Evolutionary conservation across 495 filamentous ascomycete genomes (phyloP), one percentile per base, ranked within the genome.

Genomic region (Trichoderma erinaceum): DNA sequence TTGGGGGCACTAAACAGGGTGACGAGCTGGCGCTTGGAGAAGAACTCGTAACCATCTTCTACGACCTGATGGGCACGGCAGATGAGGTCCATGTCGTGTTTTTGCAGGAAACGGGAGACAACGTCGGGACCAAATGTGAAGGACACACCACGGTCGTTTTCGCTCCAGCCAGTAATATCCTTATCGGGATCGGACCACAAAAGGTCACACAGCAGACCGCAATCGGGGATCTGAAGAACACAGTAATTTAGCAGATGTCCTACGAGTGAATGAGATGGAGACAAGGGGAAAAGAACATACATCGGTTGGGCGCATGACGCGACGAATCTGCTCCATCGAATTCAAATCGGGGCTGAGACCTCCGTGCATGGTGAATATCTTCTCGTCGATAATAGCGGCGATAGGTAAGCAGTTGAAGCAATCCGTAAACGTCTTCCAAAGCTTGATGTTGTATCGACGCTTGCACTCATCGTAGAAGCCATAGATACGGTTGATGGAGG

Each of bases 331-430:
- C 83, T 99, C 95, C 95, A 99, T 99, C 41, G 95, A 97, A 84
- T 98, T 99, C 64, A 99, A 83, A 74, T 99, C 95, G 35, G 95
- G 95, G 75, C 95, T 97, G 75, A 99, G 82, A 73, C 95, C 95
- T 74, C 95, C 95, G 79, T 99, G 95, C 95, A 99, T 99, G 70
- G 95, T 99, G 86, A 99, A 98, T 74, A 99, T 99, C 90, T 99
- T 99, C 85, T 99, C 95, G 76, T 99, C 95, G 74, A 99, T 99
- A 79, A 99, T 99, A 68, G 95, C 95, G n/a, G 95, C 95, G 79
- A 99, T 99, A 41, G 95, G 95, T 75, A 99, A 79, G 83, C 95
- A 99, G 84, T 99, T 99, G 87, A 99, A 99, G 87, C 95, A 99
- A 75, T 99, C 95, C 46, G 95, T 99, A 77, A 99, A 99, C 8